Percentiles rank a stretch among this genome's conserved stretches.
Evolutionary conservation across 192 early-diverging fungal species (phyloP).

Genomic region (Coemansia furcata): DNA sequence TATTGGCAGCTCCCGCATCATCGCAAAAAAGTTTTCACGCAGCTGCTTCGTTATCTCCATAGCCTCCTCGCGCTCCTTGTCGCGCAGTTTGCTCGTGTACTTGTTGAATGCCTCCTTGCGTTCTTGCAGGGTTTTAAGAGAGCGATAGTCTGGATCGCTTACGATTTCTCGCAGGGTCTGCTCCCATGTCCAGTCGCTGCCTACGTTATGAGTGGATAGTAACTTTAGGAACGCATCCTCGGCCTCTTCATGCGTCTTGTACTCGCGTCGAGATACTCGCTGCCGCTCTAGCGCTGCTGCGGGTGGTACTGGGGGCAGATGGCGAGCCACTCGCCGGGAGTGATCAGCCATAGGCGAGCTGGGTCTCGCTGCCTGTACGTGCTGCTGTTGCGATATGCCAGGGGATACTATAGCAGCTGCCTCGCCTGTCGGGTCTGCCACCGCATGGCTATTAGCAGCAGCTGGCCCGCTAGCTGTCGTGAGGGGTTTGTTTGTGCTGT

Average conservation of each 20-base stretch:
- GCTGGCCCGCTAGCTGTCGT: background rate
- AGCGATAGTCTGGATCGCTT: constrained; percentile 79
- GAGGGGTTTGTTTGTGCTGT: background rate
- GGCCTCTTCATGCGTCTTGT: constrained; percentile 76
- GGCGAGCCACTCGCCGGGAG: background rate
- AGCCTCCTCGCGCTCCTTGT: constrained; percentile 48
- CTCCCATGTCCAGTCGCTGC: constrained; percentile 89
- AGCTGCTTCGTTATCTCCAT: constrained; percentile 30
- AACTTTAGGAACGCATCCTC: constrained; percentile 74
- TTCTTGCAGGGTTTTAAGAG: constrained; percentile 75
- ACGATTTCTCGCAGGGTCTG: constrained; percentile 83
- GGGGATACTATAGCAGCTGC: background rate
- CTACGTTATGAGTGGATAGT: constrained; percentile 70
- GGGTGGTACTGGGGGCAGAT: background rate
- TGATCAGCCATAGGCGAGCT: background rate
- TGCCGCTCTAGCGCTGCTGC: constrained; percentile 9
- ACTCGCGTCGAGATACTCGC: constrained; percentile 52
- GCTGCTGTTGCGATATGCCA: background rate
- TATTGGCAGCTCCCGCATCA: constrained; percentile 57
- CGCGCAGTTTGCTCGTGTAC: constrained; percentile 57
- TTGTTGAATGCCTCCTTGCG: constrained; percentile 79
- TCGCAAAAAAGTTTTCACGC: constrained; percentile 55
- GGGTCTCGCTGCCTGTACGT: background rate
- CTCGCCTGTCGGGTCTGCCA: background rate
- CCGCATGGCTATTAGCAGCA: background rate